phyloP scores from a whole-genome alignment of 371 early-diverging fungal genomes.

The Apophysomyces trapeziformis region DNA sequence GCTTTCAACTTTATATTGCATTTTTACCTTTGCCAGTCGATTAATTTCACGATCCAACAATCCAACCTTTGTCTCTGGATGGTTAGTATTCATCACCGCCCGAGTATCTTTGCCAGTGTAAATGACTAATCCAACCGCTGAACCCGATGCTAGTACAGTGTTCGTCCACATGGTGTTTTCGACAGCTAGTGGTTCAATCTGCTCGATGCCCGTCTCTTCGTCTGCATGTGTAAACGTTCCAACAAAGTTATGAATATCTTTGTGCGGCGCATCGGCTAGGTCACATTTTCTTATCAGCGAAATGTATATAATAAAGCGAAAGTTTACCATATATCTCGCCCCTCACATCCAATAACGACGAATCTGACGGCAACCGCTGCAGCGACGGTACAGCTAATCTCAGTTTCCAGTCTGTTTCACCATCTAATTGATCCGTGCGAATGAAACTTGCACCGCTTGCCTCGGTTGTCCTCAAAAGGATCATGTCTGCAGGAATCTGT shows the following conservation, averaged over 20 bases:
- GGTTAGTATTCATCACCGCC: conserved; percentile 98
- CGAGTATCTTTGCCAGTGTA: conserved; percentile 98
- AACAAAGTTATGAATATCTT: conserved; percentile 95
- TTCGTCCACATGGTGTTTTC: conserved; percentile 99
- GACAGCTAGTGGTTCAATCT: conserved; percentile 75
- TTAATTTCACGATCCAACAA: conserved; percentile 96
- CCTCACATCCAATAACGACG: conserved; percentile 59
- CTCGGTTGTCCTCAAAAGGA: conserved; percentile 89
- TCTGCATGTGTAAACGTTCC: conserved; percentile 77
- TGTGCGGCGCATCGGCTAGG: conserved; percentile 90
- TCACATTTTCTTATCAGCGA: too few relatives aligned
- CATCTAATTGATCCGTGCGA: conserved; percentile 99
- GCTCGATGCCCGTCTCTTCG: conserved; percentile 50
- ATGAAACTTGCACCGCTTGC: conserved; percentile 93
- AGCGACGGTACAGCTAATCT: conserved; percentile 82
- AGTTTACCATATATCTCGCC: conserved; percentile 77
- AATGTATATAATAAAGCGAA: conserved; percentile 10
- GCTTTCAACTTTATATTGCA: conserved; percentile 18
- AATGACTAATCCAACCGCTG: conserved; percentile 90
- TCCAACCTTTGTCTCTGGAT: conserved; percentile 96
- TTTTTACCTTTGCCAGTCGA: conserved; percentile 82
- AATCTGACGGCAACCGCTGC: conserved; percentile 73
- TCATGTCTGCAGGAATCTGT: conserved; percentile 89
- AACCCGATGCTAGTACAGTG: conserved; percentile 96
- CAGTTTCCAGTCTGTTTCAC: conserved; percentile 99